A percentile compares a stretch with the other conserved stretches of the same genome.
These are phyloP conservation scores for Sporothrix inflata DNA, from an alignment of 2,329 filamentous ascomycete genomes.

Conservation along the genomic window DNA sequence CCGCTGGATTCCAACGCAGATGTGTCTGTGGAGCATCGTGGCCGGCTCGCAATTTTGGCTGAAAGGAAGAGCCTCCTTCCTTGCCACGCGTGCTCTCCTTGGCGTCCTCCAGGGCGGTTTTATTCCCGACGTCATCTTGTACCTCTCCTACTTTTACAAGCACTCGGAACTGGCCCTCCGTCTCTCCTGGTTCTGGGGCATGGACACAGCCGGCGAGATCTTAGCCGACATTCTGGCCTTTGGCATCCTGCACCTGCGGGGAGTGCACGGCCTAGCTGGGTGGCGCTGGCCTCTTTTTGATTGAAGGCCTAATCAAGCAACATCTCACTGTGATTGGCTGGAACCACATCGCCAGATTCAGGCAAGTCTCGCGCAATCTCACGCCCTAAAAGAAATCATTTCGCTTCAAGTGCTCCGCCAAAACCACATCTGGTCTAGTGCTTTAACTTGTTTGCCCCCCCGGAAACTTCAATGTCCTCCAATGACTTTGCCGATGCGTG, in stretches of 20 bases:
- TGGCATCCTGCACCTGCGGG: constrained; percentile 47
- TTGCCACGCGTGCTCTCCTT: constrained; percentile 4
- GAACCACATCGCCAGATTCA: too few species aligned
- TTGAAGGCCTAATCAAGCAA: constrained; percentile 57
- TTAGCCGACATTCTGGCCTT: constrained; percentile 46
- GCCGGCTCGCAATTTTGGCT: constrained; percentile 38
- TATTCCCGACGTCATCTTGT: constrained; percentile 44
- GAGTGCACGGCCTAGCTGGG: constrained; percentile 42
- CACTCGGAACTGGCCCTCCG: constrained; percentile 47
- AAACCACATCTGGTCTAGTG: too few species aligned
- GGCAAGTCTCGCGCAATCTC: too few species aligned
- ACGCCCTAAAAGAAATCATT: too few species aligned
- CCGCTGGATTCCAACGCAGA: constrained; percentile 62
- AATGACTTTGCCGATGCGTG: too few species aligned
- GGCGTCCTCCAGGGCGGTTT: constrained; percentile 48
- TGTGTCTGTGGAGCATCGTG: constrained; percentile 59
- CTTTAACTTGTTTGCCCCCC: too few species aligned
- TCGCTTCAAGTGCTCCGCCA: too few species aligned
- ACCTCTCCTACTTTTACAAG: constrained; percentile 48
- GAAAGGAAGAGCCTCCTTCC: neutral
- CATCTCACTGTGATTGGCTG: too few species aligned
- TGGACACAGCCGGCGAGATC: constrained; percentile 46
- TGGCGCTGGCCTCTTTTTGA: constrained; percentile 58
- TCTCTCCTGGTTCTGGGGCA: constrained; percentile 48
- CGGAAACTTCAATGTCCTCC: too few species aligned